A percentile compares a stretch with the other conserved stretches of the same genome.
Conservation (phyloP, 73 alveolate species). For the Tetrahymena thermophila region DNA sequence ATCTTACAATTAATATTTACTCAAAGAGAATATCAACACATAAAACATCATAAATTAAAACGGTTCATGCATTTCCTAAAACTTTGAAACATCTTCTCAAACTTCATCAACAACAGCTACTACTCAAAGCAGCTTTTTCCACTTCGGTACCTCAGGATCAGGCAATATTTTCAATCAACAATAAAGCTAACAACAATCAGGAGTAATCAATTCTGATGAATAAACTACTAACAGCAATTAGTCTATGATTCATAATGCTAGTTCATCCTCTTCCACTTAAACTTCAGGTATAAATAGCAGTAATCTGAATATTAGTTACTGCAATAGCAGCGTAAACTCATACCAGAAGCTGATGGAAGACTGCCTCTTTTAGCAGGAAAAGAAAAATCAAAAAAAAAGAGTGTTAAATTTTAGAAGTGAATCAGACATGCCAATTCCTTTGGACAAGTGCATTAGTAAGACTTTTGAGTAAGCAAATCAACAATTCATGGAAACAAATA, state of each 20-base stretch:
- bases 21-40: not conserved
- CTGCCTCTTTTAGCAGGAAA: not conserved
- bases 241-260: not conserved
- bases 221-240: not conserved
- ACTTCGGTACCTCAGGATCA: not conserved
- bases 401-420: slow-evolving; percentile 15
- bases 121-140: not conserved
- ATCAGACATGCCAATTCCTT: slow-evolving; percentile 13
- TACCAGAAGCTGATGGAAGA: not conserved
- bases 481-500: not conserved
- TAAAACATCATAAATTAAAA: not conserved
- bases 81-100: not conserved
- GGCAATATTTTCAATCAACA: not conserved
- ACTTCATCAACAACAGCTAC: not conserved
- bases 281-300: not conserved
- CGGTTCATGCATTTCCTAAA: not conserved
- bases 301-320: not conserved
- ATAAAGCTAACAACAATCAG: not conserved
- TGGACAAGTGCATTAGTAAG: slow-evolving; percentile 6
- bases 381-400: slow-evolving; percentile 23
- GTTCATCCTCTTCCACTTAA: not conserved
- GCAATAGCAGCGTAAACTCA: not conserved
- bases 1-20: not conserved
- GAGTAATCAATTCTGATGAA: not conserved
- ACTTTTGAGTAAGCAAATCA: slow-evolving; percentile 6